Evolutionary conservation across 345 rosid species (phyloP).

Genomic region (Ceriops tagal): DNA sequence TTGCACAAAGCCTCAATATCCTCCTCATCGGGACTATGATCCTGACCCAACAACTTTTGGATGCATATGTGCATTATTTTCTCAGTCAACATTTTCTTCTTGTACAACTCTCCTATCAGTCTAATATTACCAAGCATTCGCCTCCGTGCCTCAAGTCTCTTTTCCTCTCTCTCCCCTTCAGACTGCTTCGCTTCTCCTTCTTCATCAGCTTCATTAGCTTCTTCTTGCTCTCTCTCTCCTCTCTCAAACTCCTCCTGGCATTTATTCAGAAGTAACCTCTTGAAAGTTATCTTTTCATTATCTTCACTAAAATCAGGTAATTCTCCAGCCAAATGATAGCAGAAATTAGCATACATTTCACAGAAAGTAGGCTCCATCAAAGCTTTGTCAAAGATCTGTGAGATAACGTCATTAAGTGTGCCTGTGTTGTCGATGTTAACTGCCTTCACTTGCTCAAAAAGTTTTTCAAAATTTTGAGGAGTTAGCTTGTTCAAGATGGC

Average conservation of each 20-base stretch:
- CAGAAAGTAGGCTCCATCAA: conserved; percentile 97
- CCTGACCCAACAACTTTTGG: conserved; percentile 60
- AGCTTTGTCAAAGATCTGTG: conserved; percentile 97
- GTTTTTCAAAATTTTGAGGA: conserved; percentile 91
- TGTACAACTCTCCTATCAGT: conserved; percentile 94
- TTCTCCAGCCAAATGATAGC: conserved; percentile 59
- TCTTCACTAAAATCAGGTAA: conserved; percentile 73
- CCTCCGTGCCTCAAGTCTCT: conserved; percentile 79
- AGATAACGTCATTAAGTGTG: conserved; percentile 76
- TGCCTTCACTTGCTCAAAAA: conserved; percentile 84
- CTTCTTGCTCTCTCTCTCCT: conserved; percentile 89
- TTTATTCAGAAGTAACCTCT: conserved; percentile 79
- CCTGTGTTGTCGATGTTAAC: conserved; percentile 74
- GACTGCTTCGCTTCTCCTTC: conserved; percentile 75
- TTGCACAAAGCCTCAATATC: conserved; percentile 91
- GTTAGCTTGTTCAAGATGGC: conserved; percentile 91
- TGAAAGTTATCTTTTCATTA: conserved; percentile 75
- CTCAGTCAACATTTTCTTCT: conserved; percentile 89
- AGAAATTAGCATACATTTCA: conserved; percentile 94
- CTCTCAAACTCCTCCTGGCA: conserved; percentile 98
- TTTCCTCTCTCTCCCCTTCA: conserved; percentile 78
- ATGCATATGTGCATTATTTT: conserved; percentile 93
- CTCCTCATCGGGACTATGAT: conserved; percentile 86
- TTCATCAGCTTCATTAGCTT: conserved; percentile 77
- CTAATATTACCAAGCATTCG: conserved; percentile 95